phyloP scores from a whole-genome alignment of 345 rosid genomes.

The Citrus reticulata region DNA sequence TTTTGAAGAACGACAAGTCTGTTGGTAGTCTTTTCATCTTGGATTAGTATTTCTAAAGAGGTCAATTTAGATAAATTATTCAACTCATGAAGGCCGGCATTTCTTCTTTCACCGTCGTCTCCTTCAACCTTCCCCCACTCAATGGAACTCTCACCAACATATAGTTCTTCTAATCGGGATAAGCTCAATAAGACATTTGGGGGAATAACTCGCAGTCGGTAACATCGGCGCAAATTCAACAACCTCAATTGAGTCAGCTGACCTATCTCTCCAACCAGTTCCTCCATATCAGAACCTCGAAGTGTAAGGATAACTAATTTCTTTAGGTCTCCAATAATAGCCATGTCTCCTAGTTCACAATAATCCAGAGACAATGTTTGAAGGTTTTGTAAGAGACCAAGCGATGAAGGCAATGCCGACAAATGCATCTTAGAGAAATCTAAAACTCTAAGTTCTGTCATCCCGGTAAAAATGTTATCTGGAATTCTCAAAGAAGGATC shows the following conservation, averaged over 20 bases:
- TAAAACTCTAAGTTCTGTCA: not conserved
- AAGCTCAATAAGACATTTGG: not conserved
- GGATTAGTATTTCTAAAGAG: not conserved
- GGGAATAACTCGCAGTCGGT: not conserved
- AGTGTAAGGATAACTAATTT: not conserved
- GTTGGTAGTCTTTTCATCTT: not conserved
- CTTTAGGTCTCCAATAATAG: not conserved
- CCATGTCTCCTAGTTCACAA: not conserved
- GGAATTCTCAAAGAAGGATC: not conserved
- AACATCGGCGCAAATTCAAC: constrained; percentile 3
- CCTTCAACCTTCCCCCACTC: constrained; percentile 11
- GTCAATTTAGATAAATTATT: not conserved
- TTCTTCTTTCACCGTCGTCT: not conserved
- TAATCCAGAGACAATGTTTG: not conserved
- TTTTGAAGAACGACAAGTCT: not conserved
- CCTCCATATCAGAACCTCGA: not conserved
- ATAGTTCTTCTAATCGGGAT: constrained; percentile 23
- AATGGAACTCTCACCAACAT: not conserved
- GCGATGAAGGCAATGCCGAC: not conserved
- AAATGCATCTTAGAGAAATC: not conserved
- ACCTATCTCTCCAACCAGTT: constrained; percentile 18
- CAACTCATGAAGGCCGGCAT: constrained; percentile 11
- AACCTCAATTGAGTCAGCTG: constrained; percentile 3
- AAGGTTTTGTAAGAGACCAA: not conserved
- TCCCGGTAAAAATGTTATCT: not conserved